Evolutionary conservation across 2,329 filamentous ascomycete genomes (phyloP).

Genomic region (Cercospora zeae-maydis): DNA sequence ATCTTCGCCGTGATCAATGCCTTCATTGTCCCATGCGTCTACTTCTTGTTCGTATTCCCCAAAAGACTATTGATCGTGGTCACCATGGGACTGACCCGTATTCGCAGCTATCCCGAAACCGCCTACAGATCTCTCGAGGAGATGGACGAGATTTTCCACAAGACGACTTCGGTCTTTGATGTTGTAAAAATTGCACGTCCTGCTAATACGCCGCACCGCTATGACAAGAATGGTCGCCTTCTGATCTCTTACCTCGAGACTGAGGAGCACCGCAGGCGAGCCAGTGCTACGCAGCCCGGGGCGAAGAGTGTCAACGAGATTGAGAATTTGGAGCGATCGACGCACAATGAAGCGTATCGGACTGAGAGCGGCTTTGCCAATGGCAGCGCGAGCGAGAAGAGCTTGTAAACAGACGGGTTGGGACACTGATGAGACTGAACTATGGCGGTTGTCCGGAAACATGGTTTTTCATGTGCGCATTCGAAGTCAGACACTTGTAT

Average conservation of each 20-base stretch:
- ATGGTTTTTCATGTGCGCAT: not conserved
- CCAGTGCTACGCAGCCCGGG: conserved; percentile 7
- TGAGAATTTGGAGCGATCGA: conserved; percentile 20
- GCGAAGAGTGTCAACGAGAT: conserved; percentile 7
- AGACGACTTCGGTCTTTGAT: conserved; percentile 48
- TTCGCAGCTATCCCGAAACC: conserved; percentile 52
- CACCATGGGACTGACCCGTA: not conserved
- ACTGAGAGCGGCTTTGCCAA: conserved; percentile 10
- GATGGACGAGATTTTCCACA: conserved; percentile 63
- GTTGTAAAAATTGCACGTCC: conserved; percentile 50
- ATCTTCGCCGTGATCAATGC: conserved; percentile 64
- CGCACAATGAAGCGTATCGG: conserved; percentile 16
- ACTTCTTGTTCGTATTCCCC: conserved; percentile 23
- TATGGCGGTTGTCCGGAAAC: not conserved
- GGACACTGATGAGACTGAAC: not conserved
- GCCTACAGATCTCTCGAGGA: conserved; percentile 62
- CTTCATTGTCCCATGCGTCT: conserved; percentile 51
- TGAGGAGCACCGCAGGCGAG: conserved; percentile 22
- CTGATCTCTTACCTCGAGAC: conserved; percentile 50
- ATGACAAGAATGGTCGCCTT: conserved; percentile 56
- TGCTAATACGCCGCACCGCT: conserved; percentile 51
- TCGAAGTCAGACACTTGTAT: not conserved
- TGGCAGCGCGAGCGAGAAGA: conserved; percentile 21
- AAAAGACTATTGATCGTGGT: not conserved
- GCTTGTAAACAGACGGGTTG: not conserved